Evolutionary conservation across 345 rosid species (phyloP), one percentile per base, ranked within the genome.

Genomic region (Pistacia atlantica): DNA sequence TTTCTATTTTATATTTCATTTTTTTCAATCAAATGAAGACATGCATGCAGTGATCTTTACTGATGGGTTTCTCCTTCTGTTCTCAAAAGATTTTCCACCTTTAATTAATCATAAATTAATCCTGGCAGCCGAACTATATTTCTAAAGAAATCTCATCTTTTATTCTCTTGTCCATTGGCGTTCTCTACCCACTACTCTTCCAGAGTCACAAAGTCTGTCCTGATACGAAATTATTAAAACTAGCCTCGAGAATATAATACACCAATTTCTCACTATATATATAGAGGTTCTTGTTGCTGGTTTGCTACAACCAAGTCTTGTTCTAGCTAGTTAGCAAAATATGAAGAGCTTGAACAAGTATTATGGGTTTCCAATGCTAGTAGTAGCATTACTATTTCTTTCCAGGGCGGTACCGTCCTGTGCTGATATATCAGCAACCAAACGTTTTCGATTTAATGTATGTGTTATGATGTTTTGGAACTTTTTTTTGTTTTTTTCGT

Each of bases 381-480:
- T 22, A 25, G 1, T 25, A 38, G 16, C 38, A 13, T 31, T 59
- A 18, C 14, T 60, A 8, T 7, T 60, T 28, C 48, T 72, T 8
- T 31, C 52, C 16, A 11, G 31, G 1, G 11, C n/a, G 11, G 0
- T 65, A 33, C 49, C 65, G 1, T 16, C n/a, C 31, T 65, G 20
- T 65, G 58, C 77, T 72, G 72, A 42, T 8, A 42, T 8, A 8
- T 12, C 33, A 18, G 4, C 71, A 5, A 79, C 67, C 4, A 42
- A 60, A n/a, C 65, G 75, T 8, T 79, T 69, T 64, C 71, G 25
- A 0, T 80, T 80, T 18, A 76, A 80, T 72, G 83, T 80, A 58
- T 11, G 77, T 9, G 4, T 20, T 11, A 42, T 11, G 8, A 31
- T 17, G 6, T 60, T 2, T 38, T 45, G 70, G 28, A 42, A 3